Conservation (phyloP, 768 basidiomycete genomes). For the Tulasnella sp. region DNA sequence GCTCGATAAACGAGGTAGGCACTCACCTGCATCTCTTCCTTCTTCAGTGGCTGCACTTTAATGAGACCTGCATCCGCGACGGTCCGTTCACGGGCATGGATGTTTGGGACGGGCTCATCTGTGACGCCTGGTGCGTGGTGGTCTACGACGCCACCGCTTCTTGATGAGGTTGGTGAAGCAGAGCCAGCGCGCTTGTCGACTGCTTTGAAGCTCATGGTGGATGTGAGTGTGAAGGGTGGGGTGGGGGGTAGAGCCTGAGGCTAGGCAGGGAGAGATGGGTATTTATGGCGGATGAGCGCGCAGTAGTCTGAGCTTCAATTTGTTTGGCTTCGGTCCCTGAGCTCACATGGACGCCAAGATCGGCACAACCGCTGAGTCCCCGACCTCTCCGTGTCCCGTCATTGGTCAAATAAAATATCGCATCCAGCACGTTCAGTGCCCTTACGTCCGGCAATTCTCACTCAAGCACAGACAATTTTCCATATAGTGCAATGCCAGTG, state of each 20-base stretch:
- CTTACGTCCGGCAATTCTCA: neutral
- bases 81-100: neutral
- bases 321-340: neutral
- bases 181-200: neutral
- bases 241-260: neutral
- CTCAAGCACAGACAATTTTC: neutral
- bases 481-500: neutral
- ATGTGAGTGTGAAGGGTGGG: neutral
- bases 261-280: neutral
- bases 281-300: neutral
- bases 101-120: neutral
- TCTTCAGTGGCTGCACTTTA: constrained; percentile 75
- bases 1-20: neutral
- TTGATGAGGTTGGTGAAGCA: neutral
- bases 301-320: neutral
- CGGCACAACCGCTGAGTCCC: neutral
- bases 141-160: constrained; percentile 21
- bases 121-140: constrained; percentile 22
- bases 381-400: neutral
- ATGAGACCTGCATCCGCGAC: constrained; percentile 43
- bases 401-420: neutral
- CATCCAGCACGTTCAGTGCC: neutral
- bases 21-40: constrained; percentile 76
- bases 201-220: neutral
- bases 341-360: neutral